Base-by-base conservation (phyloP, 805 yeast species). In the Cyberlindnera meyerae region DNA sequence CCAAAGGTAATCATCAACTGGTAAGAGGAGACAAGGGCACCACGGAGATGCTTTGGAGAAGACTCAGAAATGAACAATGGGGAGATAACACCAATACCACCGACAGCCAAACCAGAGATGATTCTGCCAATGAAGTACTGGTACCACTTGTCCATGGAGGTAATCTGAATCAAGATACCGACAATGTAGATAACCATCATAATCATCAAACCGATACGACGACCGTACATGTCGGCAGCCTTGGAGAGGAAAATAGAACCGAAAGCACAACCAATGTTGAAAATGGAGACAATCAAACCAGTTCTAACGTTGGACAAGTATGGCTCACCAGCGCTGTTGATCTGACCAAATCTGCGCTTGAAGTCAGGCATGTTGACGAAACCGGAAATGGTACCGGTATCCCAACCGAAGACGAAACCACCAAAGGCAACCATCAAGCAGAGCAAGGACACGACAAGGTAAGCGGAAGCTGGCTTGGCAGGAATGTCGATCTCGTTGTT, bases 381-480 rank as follows among this genome's bases (percentile, higher is more conserved):
- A 44, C 87, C 87, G 15, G 84, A 76, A 55, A 81, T 78, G 44
- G 88, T 80, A 68, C 88, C 88, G 29, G 87, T 79, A 65, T 81
- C 89, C 74, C 82, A 81, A 45, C 89, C 89, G 51, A 78, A 81
- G 30, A 80, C 79, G 55, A 76, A 81, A 31, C 88, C 89, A 63
- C 86, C 87, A 45, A 81, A 81, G 22, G 86, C 83, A 46, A 81
- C 74, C 59, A 61, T 51, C n/a, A 55, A 27, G 55, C 66, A 62
- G 18, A 57, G 51, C 11, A 50, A 31, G 13, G 52, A 54, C 8
- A 61, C 58, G 9, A 59, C 46, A 9, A 55, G 20, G 34, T 57
- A 56, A 11, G 55, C 63, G 11, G 53, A 47, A 17, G 52, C 52
- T 15, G 65, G 61, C 40, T 60, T 61, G 24, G 52, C 58, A 49